A percentile compares a stretch with the other conserved stretches of the same genome.
phyloP scores from a whole-genome alignment of 805 yeast species.

The Komagataella populi region DNA sequence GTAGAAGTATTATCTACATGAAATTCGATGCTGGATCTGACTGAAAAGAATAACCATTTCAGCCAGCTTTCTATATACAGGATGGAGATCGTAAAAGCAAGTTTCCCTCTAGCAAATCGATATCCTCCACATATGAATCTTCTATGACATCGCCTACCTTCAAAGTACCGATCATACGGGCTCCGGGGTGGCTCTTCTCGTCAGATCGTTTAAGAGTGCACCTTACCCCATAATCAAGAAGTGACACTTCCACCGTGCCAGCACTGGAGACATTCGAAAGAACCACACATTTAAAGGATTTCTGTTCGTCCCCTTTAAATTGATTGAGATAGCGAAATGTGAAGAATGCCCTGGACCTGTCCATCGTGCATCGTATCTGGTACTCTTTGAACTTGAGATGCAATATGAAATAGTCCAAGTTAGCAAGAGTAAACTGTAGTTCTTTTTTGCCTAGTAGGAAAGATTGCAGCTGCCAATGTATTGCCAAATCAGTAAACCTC shows the following conservation, averaged over 20 bases:
- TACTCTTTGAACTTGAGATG: constrained; percentile 32
- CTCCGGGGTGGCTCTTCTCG: neutral
- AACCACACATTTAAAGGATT: constrained; percentile 20
- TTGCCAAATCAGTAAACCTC: constrained; percentile 65
- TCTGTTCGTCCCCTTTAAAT: constrained; percentile 4
- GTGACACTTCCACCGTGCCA: constrained; percentile 15
- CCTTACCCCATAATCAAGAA: constrained; percentile 18
- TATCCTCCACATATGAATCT: constrained; percentile 22
- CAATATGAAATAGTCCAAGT: constrained; percentile 22
- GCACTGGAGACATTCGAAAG: constrained; percentile 27
- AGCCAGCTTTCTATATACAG: neutral
- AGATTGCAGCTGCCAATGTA: constrained; percentile 64
- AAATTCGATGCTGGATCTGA: neutral
- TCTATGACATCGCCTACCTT: constrained; percentile 29
- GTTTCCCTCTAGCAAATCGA: constrained; percentile 29
- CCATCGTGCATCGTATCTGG: constrained; percentile 13
- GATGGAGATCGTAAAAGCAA: constrained; percentile 13
- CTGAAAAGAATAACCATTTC: neutral
- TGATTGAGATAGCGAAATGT: constrained; percentile 15
- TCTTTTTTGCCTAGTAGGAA: constrained; percentile 14
- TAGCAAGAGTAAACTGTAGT: constrained; percentile 17
- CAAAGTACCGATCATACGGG: constrained; percentile 11
- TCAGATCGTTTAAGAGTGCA: neutral
- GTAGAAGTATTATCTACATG: neutral
- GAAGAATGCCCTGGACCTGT: constrained; percentile 21